phyloP scores from a whole-genome alignment of 179 eudicot genomes.

The Monotropa hypopitys region DNA sequence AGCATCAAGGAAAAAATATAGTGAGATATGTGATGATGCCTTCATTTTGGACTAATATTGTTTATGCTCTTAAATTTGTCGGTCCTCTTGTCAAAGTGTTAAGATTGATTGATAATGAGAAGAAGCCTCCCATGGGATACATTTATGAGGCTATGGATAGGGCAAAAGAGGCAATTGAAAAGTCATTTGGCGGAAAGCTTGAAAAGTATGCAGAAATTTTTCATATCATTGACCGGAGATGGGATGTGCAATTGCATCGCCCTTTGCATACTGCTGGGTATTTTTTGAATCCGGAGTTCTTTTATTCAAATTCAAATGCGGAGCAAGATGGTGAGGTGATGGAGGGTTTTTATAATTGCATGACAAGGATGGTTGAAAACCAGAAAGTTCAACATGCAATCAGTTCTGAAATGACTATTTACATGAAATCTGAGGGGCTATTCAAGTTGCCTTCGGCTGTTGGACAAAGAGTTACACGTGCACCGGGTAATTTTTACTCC shows the following conservation, averaged over 20 bases:
- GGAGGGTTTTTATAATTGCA: background rate
- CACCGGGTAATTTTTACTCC: too few relatives aligned
- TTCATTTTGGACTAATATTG: background rate
- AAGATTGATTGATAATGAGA: background rate
- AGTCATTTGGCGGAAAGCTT: background rate
- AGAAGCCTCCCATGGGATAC: background rate
- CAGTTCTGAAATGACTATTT: background rate
- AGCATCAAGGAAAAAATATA: background rate
- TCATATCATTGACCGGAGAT: background rate
- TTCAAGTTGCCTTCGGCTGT: too few relatives aligned
- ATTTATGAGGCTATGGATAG: background rate
- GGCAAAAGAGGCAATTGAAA: background rate
- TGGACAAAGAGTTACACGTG: too few relatives aligned
- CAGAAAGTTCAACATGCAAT: background rate
- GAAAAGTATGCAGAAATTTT: background rate
- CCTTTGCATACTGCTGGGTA: conserved; percentile 9
- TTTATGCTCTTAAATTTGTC: background rate
- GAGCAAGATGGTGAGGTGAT: background rate
- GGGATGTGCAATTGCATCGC: conserved; percentile 1
- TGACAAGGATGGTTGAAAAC: background rate
- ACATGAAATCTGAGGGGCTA: background rate
- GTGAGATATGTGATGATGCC: background rate
- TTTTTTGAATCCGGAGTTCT: conserved; percentile 7
- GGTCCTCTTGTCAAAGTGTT: background rate
- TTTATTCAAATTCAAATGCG: background rate